Evolutionary conservation across 2,329 filamentous ascomycete genomes (phyloP), one percentile per base, ranked within the genome.

Genomic region (Dothideomycetes sp.): DNA sequence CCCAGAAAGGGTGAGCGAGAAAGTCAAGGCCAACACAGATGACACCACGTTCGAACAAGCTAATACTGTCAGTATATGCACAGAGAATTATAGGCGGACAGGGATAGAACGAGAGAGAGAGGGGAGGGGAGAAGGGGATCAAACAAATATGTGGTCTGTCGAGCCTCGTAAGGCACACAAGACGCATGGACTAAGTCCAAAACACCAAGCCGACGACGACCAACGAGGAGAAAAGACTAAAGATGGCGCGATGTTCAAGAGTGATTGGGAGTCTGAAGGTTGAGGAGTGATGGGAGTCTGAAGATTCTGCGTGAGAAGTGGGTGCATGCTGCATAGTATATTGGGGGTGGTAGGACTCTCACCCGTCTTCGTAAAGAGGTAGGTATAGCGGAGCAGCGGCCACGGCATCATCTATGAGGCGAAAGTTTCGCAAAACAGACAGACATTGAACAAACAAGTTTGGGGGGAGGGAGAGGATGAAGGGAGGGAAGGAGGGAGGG

Each of bases 1-100:
- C 91, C 91, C 91, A 98, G 66, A 98, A 95, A 1, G 87, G 87
- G 58, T 95, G 87, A 2, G 88, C 82, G 20, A 94, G 72, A 58
- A 94, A 98, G 63, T 98, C 91, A 13, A 96, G 73, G 12, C 91
- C 91, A 28, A 94, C 87, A 53, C 76, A 81, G 20, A 74, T 74
- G 19, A 86, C 84, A 47, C 83, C 91, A 50, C 91, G 84, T 60
- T 98, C 89, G 58, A 96, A 96, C 7, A 96, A 74, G 52, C 91
- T 98, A 31, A 13, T 18, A 16, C 12, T 20, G 37, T 40, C 27
- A 40, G 37, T 13, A 28, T 11, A 40, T 40, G 37, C 37, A 33
- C 33, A 29, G 20, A 28, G 28, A 13, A 3, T 20, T 3, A 1
- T 5, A 17, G 29, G 28, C 29, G 27, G n/a, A n/a, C n/a, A 12